These are phyloP conservation scores for Apiotrichum sp. DNA, from an alignment of 1,284 basidiomycete genomes.

Conservation along the genomic window DNA sequence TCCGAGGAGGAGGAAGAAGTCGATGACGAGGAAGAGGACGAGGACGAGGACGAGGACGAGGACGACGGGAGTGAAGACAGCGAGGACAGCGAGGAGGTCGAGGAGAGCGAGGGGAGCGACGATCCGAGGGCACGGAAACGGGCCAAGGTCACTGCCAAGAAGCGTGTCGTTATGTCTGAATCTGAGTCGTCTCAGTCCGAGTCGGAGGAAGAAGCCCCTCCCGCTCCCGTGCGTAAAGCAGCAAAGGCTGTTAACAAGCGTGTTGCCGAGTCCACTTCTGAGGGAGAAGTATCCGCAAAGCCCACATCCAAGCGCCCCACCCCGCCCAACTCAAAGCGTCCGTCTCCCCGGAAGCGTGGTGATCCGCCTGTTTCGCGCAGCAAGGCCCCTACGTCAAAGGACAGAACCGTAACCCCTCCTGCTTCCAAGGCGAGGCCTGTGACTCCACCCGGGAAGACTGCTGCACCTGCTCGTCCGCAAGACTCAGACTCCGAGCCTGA, in stretches of 20 bases:
- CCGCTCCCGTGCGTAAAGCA: neutral
- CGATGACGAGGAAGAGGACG: constrained; percentile 14
- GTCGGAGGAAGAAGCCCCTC: constrained; percentile 1
- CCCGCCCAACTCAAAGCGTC: neutral
- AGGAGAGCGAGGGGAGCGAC: constrained; percentile 5
- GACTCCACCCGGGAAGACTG: too few species aligned
- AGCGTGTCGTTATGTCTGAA: constrained; percentile 9
- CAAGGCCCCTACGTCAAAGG: constrained; percentile 2
- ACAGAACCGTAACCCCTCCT: neutral
- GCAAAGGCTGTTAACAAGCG: too few species aligned
- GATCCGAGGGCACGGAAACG: constrained; percentile 1
- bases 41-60: constrained; percentile 19
- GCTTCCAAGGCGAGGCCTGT: too few species aligned
- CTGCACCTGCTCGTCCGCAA: neutral
- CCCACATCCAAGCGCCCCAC: neutral
- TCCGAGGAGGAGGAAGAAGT: constrained; percentile 15
- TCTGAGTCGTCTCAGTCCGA: constrained; percentile 6
- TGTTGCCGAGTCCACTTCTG: too few species aligned
- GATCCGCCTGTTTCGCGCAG: neutral
- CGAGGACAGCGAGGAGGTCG: constrained; percentile 1
- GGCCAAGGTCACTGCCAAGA: constrained; percentile 2
- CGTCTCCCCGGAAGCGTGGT: neutral
- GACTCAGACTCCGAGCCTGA: constrained; percentile 8
- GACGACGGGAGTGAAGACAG: constrained; percentile 6
- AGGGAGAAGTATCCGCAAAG: neutral